These are phyloP conservation scores for Epichloe typhina DNA, from an alignment of 2,329 filamentous ascomycete genomes.

Conservation along the genomic window DNA sequence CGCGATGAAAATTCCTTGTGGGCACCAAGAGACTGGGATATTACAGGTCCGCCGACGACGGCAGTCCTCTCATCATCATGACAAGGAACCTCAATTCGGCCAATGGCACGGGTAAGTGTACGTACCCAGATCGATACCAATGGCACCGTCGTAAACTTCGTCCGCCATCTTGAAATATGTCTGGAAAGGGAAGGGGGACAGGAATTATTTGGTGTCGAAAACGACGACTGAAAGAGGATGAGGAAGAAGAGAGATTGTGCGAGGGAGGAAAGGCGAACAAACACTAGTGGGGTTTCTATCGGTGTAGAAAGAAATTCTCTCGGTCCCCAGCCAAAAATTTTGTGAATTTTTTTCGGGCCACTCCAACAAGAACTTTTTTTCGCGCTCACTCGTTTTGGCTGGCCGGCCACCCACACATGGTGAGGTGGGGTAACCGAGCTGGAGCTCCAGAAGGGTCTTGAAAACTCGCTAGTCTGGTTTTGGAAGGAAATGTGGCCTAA, in stretches of 20 bases:
- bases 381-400: conserved; percentile 6
- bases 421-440: conserved; percentile 5
- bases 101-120: conserved; percentile 10
- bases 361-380: conserved; percentile 15
- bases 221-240: conserved; percentile 12
- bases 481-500: neutral
- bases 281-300: conserved; percentile 21
- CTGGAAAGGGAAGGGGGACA: conserved; percentile 13
- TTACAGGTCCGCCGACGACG: neutral
- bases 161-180: conserved; percentile 63
- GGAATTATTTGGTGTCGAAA: conserved; percentile 5
- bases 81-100: neutral
- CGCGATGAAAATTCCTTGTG: neutral
- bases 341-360: conserved; percentile 16
- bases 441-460: conserved; percentile 3
- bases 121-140: conserved; percentile 99
- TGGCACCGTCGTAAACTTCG: conserved; percentile 98
- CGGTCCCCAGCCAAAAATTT: conserved; percentile 17
- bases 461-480: neutral
- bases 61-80: neutral
- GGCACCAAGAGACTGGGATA: neutral
- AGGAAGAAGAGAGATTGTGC: conserved; percentile 12
- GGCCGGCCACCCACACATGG: neutral
- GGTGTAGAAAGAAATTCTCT: conserved; percentile 26
- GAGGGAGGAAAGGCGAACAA: conserved; percentile 11